Evolutionary conservation across 768 basidiomycete species (phyloP), one percentile per base, ranked within the genome.

Genomic region (Mycena kentingensis): DNA sequence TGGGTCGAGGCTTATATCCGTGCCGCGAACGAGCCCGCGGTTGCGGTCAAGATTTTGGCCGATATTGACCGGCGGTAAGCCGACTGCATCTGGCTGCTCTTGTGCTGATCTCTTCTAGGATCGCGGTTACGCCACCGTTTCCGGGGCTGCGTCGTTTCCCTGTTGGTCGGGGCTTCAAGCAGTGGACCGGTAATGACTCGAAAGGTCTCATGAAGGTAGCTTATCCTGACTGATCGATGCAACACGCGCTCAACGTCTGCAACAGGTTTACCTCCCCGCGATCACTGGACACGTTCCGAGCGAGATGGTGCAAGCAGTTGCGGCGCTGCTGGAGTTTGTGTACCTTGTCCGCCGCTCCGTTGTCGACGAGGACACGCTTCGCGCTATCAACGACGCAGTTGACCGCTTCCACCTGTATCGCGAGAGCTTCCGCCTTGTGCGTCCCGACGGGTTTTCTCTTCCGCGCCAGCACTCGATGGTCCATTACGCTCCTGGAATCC

Each of bases 171-270:
- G 50, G 57, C 1, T 73, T 73, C 46, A 67, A 69, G 18, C 73
- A 74, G 26, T 75, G 73, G 73, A 75, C 71, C 0, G 65, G 71
- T 4, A 52, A 74, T 32, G 67, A 75, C 19, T 74, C 68, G 2
- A 75, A 75, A 26, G 70, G 63, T 0, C 47, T 74, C 4, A 74
- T 74, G 69, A 74, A 73, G 65, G 71, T 71, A 24, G 6, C 38
- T 52, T n/a, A 10, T n/a, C 35, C 18, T 46, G 29, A 1, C 5
- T 44, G 37, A 37, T 10, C 37, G 31, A n/a, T 25, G 13, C 28
- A 37, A 6, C 4, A 35, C 36, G 51, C 4, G 13, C 35, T 36
- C 36, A 37, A 11, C 28, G 6, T 43, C 28, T 18, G 22, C 5
- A n/a, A 12, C 36, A 70, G 65, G 69, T 72, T 1, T 65, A 59